Base-by-base conservation (phyloP, 495 filamentous ascomycete genomes). In the Hypoxylon subgilvum region DNA sequence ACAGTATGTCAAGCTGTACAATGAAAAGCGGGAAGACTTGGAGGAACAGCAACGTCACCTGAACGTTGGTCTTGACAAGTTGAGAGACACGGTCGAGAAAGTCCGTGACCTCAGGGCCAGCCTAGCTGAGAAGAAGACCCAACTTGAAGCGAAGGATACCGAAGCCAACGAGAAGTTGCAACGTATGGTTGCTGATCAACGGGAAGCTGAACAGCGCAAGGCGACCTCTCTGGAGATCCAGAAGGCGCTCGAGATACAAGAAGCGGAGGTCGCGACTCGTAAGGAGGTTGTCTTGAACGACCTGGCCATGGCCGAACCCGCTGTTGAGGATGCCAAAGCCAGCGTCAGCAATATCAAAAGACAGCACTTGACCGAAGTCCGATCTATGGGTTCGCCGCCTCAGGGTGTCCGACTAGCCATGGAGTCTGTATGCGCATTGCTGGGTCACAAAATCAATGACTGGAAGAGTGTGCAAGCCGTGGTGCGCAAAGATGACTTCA, bases 41-140 rank as follows among this genome's bases (percentile, higher is more conserved):
- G 94, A 99, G 75, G 94, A 99, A 67, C 95, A 99, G 69, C 94
- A 99, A 65, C 87, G 94, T 25, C 94, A 99, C 76, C 80, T 99
- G 55, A 97, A 99, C 69, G 90, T 97, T 56, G 94, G 94, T 74
- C 81, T 99, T 4, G 94, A 99, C 74, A 99, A 99, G 69, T 74
- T 99, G n/a, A 84, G 90, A 46, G 95, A 97, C 71, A 99, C 94
- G 2, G 93, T 99, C 22, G 92, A 96, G 74, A 99, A 97, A 76
- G 94, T 99, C 47, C 83, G 89, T 31, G 94, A 97, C 73, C 79
- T 99, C 27, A 84, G 93, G 53, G 85, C 79, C 52, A 97, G 91
- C 71, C 83, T 99, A 16, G 92, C 92, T 9, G 87, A 91, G 65
- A 99, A 97, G 83, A 92, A 97, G 75, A 82, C 77, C 2, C 91